A percentile compares a stretch with the other conserved stretches of the same genome.
phyloP scores from a whole-genome alignment of 2,329 filamentous ascomycete genomes.

The Arthrobotrys sinensis region DNA sequence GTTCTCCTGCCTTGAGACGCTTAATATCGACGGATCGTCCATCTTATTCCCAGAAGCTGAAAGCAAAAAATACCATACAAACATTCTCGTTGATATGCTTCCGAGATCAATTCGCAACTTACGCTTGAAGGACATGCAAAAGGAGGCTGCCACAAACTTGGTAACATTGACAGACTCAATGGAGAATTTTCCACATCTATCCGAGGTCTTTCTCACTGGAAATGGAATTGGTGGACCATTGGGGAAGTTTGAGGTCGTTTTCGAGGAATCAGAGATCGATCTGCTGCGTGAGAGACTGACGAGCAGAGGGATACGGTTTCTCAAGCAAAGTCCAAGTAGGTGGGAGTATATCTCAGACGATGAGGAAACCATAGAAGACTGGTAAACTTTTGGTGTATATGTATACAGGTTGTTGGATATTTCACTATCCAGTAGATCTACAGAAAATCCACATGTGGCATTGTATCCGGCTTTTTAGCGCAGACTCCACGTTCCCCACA shows the following conservation, averaged over 20 bases:
- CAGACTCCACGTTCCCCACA: constrained; percentile 16
- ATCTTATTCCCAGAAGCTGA: constrained; percentile 30
- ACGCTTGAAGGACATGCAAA: constrained; percentile 11
- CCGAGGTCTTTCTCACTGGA: constrained; percentile 17
- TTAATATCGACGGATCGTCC: constrained; percentile 28
- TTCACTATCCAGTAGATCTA: neutral
- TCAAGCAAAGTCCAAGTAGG: neutral
- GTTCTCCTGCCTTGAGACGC: constrained; percentile 31
- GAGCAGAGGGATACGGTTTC: constrained; percentile 29
- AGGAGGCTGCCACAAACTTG: constrained; percentile 31
- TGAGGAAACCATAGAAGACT: neutral
- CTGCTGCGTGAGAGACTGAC: constrained; percentile 10
- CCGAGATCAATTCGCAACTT: constrained; percentile 35
- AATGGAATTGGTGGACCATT: constrained; percentile 1
- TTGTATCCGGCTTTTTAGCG: neutral
- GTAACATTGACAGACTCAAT: constrained; percentile 27
- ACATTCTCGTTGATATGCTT: constrained; percentile 40
- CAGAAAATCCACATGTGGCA: neutral
- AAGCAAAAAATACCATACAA: constrained; percentile 10
- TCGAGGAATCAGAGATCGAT: constrained; percentile 31
- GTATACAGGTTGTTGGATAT: neutral
- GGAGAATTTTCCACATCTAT: constrained; percentile 11
- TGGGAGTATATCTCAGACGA: neutral
- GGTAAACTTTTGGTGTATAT: neutral
- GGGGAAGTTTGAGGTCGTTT: neutral